A percentile compares a stretch with the other conserved stretches of the same genome.
Evolutionary conservation across 192 early-diverging fungal genomes (phyloP).

Genomic region (Pilobolus umbonatus): DNA sequence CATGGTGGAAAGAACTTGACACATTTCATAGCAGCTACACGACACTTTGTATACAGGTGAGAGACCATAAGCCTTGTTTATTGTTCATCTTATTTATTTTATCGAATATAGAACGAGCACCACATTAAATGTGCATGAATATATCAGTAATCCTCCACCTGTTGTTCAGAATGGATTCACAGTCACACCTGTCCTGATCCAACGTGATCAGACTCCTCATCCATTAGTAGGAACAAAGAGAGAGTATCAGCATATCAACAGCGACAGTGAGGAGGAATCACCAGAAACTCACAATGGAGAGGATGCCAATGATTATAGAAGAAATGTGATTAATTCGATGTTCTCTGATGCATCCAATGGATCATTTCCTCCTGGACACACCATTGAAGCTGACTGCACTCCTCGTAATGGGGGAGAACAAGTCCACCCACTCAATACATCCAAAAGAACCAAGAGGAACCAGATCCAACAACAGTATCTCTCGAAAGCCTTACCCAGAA

Average conservation of each 20-base stretch:
- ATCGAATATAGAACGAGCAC: conserved; percentile 10
- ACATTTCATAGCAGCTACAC: conserved; percentile 70
- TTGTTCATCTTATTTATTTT: neutral
- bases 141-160: neutral
- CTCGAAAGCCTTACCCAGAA: conserved; percentile 32
- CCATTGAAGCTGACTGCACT: conserved; percentile 19
- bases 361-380: neutral
- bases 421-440: neutral
- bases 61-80: neutral
- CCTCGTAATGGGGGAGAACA: conserved; percentile 2
- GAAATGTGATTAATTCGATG: conserved; percentile 8
- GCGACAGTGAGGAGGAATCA: too few species aligned
- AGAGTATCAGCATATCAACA: neutral
- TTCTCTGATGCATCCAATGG: neutral
- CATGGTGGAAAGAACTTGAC: conserved; percentile 77
- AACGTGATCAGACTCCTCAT: neutral
- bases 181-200: conserved; percentile 9
- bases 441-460: neutral
- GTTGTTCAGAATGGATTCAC: conserved; percentile 1
- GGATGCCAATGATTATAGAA: neutral
- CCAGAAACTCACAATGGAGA: neutral
- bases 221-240: neutral
- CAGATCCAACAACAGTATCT: conserved; percentile 7
- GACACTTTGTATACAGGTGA: conserved; percentile 73
- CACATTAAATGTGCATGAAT: conserved; percentile 10